Base-by-base conservation (phyloP, 352 stramenopile genomes). In the Phytophthora agathidicida region DNA sequence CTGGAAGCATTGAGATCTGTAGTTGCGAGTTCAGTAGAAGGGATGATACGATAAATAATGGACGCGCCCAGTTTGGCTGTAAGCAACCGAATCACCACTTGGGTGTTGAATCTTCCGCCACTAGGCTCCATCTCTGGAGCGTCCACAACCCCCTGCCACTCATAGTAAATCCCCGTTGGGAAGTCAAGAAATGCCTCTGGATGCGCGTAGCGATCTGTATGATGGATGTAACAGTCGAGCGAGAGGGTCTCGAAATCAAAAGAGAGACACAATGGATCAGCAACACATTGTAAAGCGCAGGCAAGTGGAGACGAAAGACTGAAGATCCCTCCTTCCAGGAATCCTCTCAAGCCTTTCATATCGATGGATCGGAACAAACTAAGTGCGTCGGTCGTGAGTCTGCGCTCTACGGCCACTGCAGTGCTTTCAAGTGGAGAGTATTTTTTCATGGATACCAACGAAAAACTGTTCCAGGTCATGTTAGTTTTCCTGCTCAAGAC, bases 191-290 rank as follows among this genome's bases (percentile, higher is more conserved):
- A 92, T 26, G 80, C 78, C 17, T 86, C 69, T 1, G 82, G 80
- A 32, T 88, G 68, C 1, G 65, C 64, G 50, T 86, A 94, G 10
- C 80, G 73, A 51, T 94, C 84, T 3, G 79, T 77, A 59, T 92
- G 64, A 7, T 82, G 89, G 11, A 94, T 63, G 56, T 94, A 92
- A 59, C 84, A 94, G 32, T 75, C 80, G 1, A 46, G 24, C 3
- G 76, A 83, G 10, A 68, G 35, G 0, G 68, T 81, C 39, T 92
- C 84, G 26, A 86, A 72, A 48, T 94, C 84, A 23, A 94, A 94
- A 30, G 82, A 90, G 0, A 92, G 65, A 42, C 84, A 94, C 7
- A 72, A 56, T 3, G 67, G 30, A 26, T 94, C 82, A 4, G 47
- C 46, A 7, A 73, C 22, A 42, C 84, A 94, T 7, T 42, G 65